phyloP scores from a whole-genome alignment of 306 rosid genomes.

The Ormosia emarginata region DNA sequence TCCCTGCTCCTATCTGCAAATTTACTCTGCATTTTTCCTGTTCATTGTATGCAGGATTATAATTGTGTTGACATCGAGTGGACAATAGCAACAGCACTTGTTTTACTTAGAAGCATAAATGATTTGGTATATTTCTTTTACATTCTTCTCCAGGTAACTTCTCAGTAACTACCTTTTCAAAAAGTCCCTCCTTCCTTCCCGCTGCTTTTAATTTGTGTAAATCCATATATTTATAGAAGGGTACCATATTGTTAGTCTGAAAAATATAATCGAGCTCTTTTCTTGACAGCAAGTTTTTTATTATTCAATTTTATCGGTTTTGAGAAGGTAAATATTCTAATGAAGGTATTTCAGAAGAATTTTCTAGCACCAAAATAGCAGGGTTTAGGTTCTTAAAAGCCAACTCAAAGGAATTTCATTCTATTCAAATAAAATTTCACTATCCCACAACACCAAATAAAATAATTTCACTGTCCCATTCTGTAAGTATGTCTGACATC shows the following conservation, averaged over 20 bases:
- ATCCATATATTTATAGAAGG: background rate
- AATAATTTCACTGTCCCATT: background rate
- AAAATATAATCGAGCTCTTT: background rate
- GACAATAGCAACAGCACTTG: constrained; percentile 47
- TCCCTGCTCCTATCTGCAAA: background rate
- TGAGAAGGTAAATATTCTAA: background rate
- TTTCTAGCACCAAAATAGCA: background rate
- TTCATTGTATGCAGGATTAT: constrained; percentile 36
- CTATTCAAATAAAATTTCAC: background rate
- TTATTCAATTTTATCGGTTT: background rate
- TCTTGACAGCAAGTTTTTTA: background rate
- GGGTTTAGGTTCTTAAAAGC: background rate
- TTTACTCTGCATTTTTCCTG: background rate
- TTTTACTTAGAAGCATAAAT: constrained; percentile 60
- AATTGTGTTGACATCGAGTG: constrained; percentile 54
- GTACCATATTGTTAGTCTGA: background rate
- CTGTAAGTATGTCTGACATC: background rate
- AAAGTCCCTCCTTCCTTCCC: background rate
- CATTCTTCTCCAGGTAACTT: constrained; percentile 77
- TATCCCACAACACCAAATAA: no score
- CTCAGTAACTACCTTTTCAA: background rate
- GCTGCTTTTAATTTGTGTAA: background rate
- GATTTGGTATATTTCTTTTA: constrained; percentile 65
- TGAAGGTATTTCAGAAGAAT: background rate
- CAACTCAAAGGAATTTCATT: background rate